Base-by-base conservation (phyloP, 768 basidiomycete species). In the Mrakia hoshinonis region DNA sequence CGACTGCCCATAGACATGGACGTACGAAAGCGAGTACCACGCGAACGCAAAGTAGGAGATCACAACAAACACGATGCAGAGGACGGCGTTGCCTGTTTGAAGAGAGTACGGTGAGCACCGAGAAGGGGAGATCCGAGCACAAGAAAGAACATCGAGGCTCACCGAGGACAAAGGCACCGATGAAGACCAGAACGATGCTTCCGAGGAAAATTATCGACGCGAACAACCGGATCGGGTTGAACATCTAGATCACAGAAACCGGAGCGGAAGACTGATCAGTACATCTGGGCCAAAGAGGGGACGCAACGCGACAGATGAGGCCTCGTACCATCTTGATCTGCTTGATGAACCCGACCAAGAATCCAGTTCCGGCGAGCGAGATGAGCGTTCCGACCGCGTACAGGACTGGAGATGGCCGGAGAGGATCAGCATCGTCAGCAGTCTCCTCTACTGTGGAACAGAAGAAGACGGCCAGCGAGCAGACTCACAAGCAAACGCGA, bases 41-140 rank as follows among this genome's bases (percentile, higher is more conserved):
- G 88, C 86, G 80, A 89, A 95, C 7, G 92, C 93, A 70, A 95
- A 83, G 79, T 90, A 95, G 79, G 94, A 87, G 79, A 96, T 82
- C 80, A 95, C 84, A 72, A 96, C 93, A 79, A 96, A 91, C 70
- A 80, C 73, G 60, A 80, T 79, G 69, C 79, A 79, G 13, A 75
- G 67, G 2, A 74, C 55, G 1, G 73, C 74, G 46, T 75, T 75
- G 36, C 68, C 68, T n/a, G n/a, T n/a, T n/a, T n/a, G 52, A 72
- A 31, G 2, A 49, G 13, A 15, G 48, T 20, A 20, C 22, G 49
- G 49, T 5, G 11, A 18, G 49, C 5, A 49, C 24, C 13, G 48
- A 20, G 15, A 1, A n/a, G 15, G 11, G 49, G 49, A 22, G 22
- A 22, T 20, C 48, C 18, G 12, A 51, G 49, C 4, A n/a, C n/a